phyloP scores from a whole-genome alignment of 192 early-diverging fungal species.

The Podila epicladia region DNA sequence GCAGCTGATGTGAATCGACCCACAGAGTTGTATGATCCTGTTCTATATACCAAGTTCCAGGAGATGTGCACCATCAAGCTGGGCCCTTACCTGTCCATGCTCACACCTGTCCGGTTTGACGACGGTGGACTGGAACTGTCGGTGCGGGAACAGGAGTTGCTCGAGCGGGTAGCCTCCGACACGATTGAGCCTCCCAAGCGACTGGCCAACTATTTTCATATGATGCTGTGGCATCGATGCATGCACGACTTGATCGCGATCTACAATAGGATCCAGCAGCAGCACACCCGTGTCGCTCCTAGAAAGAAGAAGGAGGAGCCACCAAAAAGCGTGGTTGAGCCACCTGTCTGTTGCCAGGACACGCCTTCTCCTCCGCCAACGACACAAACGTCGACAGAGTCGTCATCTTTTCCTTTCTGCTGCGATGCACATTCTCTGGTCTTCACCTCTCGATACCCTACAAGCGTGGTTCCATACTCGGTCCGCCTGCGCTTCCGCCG shows the following conservation, averaged over 20 bases:
- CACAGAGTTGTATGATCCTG: conserved; percentile 1
- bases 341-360: conserved; percentile 18
- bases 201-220: conserved; percentile 36
- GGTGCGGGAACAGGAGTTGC: background rate
- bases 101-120: conserved; percentile 5
- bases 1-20: conserved; percentile 5
- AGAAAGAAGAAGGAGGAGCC: background rate
- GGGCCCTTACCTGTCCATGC: conserved; percentile 33
- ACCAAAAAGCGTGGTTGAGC: background rate
- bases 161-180: conserved; percentile 1
- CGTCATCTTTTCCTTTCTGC: conserved; percentile 31
- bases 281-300: conserved; percentile 7
- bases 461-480: conserved; percentile 17
- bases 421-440: conserved; percentile 41
- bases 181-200: conserved; percentile 15
- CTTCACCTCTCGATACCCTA: conserved; percentile 20
- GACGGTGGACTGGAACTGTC: conserved; percentile 4
- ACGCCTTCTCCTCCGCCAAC: background rate
- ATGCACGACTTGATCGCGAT: conserved; percentile 29
- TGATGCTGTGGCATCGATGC: conserved; percentile 46
- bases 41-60: conserved; percentile 10
- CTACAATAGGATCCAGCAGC: conserved; percentile 24
- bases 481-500: conserved; percentile 29
- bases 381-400: background rate
- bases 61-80: conserved; percentile 6